Evolutionary conservation across 192 early-diverging fungal genomes (phyloP).

Genomic region (Pecoramyces ruminantium): DNA sequence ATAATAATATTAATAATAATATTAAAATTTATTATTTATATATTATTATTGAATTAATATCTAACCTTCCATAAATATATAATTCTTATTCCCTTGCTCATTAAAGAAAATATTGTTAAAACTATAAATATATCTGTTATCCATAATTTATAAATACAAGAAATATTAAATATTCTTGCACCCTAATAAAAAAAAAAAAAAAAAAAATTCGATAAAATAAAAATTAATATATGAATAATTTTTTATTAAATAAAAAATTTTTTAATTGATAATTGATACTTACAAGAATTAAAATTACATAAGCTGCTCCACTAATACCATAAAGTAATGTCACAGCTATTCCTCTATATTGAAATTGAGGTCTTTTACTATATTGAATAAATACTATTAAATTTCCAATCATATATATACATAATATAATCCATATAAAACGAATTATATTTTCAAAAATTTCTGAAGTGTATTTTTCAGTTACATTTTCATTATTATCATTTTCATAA

Average conservation of each 20-base stretch:
- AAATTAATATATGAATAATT: no score
- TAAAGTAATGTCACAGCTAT: neutral
- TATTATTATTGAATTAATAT: neutral
- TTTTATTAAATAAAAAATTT: no score
- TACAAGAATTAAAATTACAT: neutral
- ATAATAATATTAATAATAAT: no score
- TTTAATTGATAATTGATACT: neutral
- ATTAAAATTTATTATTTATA: no score
- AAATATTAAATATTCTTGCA: neutral
- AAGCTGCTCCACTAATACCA: neutral
- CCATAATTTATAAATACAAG: neutral
- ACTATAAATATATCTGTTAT: neutral
- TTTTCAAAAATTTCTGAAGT: neutral
- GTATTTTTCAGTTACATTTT: no score
- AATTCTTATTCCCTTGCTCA: neutral
- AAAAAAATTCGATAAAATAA: no score
- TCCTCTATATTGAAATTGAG: neutral
- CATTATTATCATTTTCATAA: no score
- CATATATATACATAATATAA: neutral
- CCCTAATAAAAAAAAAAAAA: neutral
- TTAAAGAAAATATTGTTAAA: neutral
- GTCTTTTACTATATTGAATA: neutral
- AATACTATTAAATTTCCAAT: neutral
- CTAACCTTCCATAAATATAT: neutral
- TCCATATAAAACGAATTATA: neutral